Evolutionary conservation across 163 green algal genomes (phyloP), one percentile per base, ranked within the genome.

Genomic region (Volvox carteri): DNA sequence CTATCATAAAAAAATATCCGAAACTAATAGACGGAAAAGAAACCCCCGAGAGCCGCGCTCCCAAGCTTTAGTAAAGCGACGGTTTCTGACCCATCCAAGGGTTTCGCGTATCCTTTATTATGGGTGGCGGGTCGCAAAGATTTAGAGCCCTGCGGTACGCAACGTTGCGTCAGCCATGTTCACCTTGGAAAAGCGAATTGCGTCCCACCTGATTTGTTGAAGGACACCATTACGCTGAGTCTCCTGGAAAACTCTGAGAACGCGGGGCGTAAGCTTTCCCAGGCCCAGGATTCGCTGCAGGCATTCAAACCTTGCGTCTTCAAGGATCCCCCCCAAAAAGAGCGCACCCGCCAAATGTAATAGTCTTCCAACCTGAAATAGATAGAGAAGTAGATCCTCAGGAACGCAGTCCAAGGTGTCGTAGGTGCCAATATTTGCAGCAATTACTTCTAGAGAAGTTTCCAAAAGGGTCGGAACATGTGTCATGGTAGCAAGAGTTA

Each of bases 71-170:
- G 37, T 67, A 83, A 5, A 81, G 44, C 1, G 68, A 75, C 23
- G 68, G 83, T 68, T 83, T 81, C 25, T 88, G 37, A 0, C 83
- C 83, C 52, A 88, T 65, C 83, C 83, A 88, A 16, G 68, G 83
- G 46, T 83, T 83, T 0, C 37, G 37, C 4, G 50, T 75, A 50
- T 88, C 83, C 68, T 62, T 62, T 30, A 88, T 75, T 1, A 88
- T 1, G 2, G 83, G 83, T 16, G 83, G 83, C 6, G n/a, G 35
- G 39, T 88, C 83, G 3, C 52, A 37, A 28, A 88, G 25, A 76
- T 75, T 75, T 33, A 88, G 48, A 21, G 48, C 48, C 42, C 67
- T 88, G 81, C 70, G 39, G 7, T 12, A 44, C 3, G 39, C 70
- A 78, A 58, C 39, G 70, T 78, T 58, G 39, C 39, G 37, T 78